Base-by-base conservation (phyloP, 2,329 filamentous ascomycete genomes). In the Fusarium sublunatum region DNA sequence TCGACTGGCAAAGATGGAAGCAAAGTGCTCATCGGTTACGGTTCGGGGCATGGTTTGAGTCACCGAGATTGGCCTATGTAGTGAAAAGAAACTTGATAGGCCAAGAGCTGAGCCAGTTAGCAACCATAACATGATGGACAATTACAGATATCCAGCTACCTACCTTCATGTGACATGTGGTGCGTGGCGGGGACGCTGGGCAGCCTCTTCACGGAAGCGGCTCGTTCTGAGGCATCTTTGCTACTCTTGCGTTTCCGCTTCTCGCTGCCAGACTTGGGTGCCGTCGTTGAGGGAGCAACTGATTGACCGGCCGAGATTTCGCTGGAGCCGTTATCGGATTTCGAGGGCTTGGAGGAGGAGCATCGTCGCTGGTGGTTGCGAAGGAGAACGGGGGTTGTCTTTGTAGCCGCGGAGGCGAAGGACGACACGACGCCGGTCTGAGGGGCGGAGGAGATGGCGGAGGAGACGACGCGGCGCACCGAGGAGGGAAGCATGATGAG, bases 21-120 rank as follows among this genome's bases (percentile, higher is more conserved):
- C 89, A 76, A 98, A 97, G 45, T 89, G 84, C 73, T 91, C 89
- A 61, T 90, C 83, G 48, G 86, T 88, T 41, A 93, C 85, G 19
- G 84, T 81, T 69, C 86, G 88, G 53, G 91, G 95, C 73, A 97
- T 89, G 67, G 90, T 89, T 70, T 89, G 88, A 45, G 89, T 93
- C 66, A 97, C 87, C 52, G 92, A 96, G 72, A 99, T 94, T 41
- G 95, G 95, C 61, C 95, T 89, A 79, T 99, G 92, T 67, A 96
- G 90, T 63, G 93, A 96, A 82, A 98, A 98, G 83, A 99, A 98
- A 58, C 90, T 90, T 7, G 94, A 95, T 41, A 97, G 83, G 64
- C 91, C 89, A 60, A 98, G 85, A 73, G 96, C 95, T 98, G 67
- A 6, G 63, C 72, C 47, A 68, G 67, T 48, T 68, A 49, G 36